Evolutionary conservation across 164 flowering plant genomes (phyloP), one percentile per base, ranked within the genome.

Genomic region (Nymphaea colorata): DNA sequence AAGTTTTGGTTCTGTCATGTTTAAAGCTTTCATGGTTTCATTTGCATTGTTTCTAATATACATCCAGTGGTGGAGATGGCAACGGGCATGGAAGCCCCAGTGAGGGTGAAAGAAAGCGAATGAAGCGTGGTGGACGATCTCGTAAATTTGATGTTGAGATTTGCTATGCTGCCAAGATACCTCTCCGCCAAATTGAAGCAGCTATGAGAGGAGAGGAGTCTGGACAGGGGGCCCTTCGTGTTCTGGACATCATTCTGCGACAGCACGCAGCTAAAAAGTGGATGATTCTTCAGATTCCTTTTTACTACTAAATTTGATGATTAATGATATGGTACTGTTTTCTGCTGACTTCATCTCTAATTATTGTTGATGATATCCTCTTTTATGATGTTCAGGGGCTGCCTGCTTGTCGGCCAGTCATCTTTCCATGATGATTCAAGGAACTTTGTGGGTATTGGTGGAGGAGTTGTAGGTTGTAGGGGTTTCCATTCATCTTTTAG

Each of bases 181-280:
- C 96, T 0, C 79, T 90, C 86, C 86, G 86, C 68, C 86, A 98
- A 3, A 90, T 94, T 74, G 85, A 81, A 3, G 74, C 70, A 79
- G 96, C 96, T 0, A 64, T 94, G n/a, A 85, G 88, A 16, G 99
- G 98, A 4, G 87, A 88, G 53, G 99, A 91, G 59, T 79, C 91
- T 0, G 96, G 91, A 70, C 89, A 86, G 64, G 99, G 91, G 76
- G 98, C 99, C 0, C 66, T 91, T 2, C 72, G 99, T 70, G 99
- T 94, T 42, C 71, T 94, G 42, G 99, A 94, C 75, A 92, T 94
- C 59, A 80, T 94, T 14, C 67, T 94, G 57, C 76, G 99, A 75
- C 99, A 94, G 71, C 91, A 90, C 84, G 98, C 99, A 4, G 84
- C 99, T 0, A 94, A 81, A 61, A 89, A 87, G 98, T 94, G 69